Conservation (phyloP, 2,329 filamentous ascomycete species). For the Phoma herbarum region DNA sequence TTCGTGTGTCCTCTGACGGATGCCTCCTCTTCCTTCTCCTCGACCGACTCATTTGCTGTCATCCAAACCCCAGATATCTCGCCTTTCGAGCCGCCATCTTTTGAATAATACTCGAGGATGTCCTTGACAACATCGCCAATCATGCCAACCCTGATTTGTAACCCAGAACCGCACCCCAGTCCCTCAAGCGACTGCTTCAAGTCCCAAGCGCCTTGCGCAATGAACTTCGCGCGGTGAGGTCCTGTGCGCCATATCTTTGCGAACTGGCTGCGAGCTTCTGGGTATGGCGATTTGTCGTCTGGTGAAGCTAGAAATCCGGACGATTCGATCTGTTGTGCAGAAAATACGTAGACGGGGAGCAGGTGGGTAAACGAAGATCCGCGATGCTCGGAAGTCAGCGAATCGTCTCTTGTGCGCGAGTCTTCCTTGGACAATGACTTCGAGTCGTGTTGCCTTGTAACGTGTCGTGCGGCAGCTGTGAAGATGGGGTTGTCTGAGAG, state of each 20-base stretch:
- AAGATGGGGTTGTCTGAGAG: conserved; percentile 78
- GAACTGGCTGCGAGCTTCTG: conserved; percentile 71
- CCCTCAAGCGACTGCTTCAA: conserved; percentile 69
- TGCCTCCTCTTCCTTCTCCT: conserved; percentile 73
- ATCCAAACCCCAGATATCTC: conserved; percentile 75
- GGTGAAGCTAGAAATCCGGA: conserved; percentile 71
- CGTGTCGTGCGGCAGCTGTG: conserved; percentile 59
- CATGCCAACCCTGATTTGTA: conserved; percentile 71
- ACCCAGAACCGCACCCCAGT: conserved; percentile 62
- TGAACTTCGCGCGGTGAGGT: conserved; percentile 74
- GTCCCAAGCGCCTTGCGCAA: conserved; percentile 77
- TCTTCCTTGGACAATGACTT: conserved; percentile 21
- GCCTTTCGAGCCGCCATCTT: conserved; percentile 34
- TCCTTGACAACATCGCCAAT: conserved; percentile 66
- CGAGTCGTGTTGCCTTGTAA: conserved; percentile 19
- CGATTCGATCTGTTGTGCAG: conserved; percentile 75
- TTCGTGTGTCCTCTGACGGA: conserved; percentile 64
- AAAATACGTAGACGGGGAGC: conserved; percentile 72
- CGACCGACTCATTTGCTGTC: conserved; percentile 72
- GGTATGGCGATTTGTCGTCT: conserved; percentile 65
- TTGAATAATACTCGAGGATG: conserved; percentile 61
- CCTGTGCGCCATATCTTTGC: conserved; percentile 78
- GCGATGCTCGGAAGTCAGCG: conserved; percentile 34
- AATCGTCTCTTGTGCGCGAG: conserved; percentile 51
- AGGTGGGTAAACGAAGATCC: conserved; percentile 60